These are phyloP conservation scores for Kluyveromyces aestuarii DNA, from an alignment of 805 yeast species.

Conservation along the genomic window DNA sequence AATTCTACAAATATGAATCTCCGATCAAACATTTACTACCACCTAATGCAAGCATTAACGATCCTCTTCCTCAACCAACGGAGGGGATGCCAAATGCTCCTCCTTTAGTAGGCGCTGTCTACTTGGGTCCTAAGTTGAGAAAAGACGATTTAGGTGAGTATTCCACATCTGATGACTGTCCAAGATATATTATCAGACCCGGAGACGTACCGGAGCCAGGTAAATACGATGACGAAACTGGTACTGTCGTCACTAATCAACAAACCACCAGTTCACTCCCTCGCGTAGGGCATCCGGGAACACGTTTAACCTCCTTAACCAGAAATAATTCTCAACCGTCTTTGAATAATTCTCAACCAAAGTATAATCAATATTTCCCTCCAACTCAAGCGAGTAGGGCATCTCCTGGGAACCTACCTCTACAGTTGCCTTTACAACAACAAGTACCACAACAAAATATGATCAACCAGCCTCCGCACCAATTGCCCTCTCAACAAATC, in stretches of 20 bases:
- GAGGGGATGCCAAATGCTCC: conserved; percentile 83
- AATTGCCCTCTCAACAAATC: conserved; percentile 8
- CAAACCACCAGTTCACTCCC: conserved; percentile 14
- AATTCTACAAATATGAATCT: conserved; percentile 68
- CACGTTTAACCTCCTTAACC: conserved; percentile 6
- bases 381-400: conserved; percentile 3
- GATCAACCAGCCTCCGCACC: conserved; percentile 9
- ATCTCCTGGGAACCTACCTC: conserved; percentile 9
- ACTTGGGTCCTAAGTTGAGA: conserved; percentile 61
- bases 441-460: conserved; percentile 17
- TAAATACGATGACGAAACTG: conserved; percentile 24
- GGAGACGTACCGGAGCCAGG: conserved; percentile 32
- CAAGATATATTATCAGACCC: conserved; percentile 36
- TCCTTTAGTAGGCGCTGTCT: conserved; percentile 90
- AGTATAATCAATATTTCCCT: conserved; percentile 5
- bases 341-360: background rate
- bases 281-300: conserved; percentile 15
- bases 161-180: conserved; percentile 39
- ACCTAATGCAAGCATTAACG: conserved; percentile 59
- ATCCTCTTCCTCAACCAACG: conserved; percentile 75
- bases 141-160: conserved; percentile 81
- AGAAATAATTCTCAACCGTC: conserved; percentile 1
- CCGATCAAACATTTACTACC: conserved; percentile 77
- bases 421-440: conserved; percentile 17
- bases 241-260: conserved; percentile 19